Percentiles rank a stretch among this genome's conserved stretches.
phyloP scores from a whole-genome alignment of 164 flowering plant genomes.

The Vitis rotundifolia region DNA sequence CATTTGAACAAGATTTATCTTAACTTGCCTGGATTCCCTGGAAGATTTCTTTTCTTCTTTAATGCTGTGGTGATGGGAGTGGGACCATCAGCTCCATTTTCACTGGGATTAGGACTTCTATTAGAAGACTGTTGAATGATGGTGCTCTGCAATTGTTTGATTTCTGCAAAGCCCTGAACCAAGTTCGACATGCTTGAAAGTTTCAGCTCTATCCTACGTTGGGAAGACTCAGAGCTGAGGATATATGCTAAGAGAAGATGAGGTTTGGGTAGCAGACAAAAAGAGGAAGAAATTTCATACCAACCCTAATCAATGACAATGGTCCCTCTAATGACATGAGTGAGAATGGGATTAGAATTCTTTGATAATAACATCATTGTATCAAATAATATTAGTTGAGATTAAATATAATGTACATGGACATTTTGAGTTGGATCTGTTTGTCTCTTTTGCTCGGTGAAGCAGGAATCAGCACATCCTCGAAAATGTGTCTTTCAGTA shows the following conservation, averaged over 20 bases:
- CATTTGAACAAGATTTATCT: neutral
- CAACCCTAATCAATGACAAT: slow-evolving; percentile 20
- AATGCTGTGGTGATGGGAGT: slow-evolving; percentile 6
- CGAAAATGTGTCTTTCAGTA: neutral
- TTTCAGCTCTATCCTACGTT: neutral
- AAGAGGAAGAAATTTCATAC: slow-evolving; percentile 28
- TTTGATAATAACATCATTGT: slow-evolving; percentile 16
- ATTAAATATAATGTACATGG: neutral
- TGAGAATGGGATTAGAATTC: slow-evolving; percentile 16
- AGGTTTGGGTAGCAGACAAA: slow-evolving; percentile 27
- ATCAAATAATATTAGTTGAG: slow-evolving; percentile 4
- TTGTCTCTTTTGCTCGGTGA: slow-evolving; percentile 12
- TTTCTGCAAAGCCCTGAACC: slow-evolving; percentile 26
- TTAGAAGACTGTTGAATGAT: slow-evolving; percentile 25
- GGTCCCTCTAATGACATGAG: slow-evolving; percentile 6
- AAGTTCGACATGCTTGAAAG: slow-evolving; percentile 24
- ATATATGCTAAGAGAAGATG: slow-evolving; percentile 19
- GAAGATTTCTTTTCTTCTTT: slow-evolving; percentile 41
- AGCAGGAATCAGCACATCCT: neutral
- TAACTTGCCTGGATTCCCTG: slow-evolving; percentile 43
- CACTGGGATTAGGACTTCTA: slow-evolving; percentile 24
- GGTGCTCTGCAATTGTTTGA: slow-evolving; percentile 24
- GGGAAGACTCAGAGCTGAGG: slow-evolving; percentile 3
- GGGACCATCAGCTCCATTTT: slow-evolving; percentile 13
- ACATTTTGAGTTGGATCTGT: slow-evolving; percentile 1